A percentile compares a stretch with the other conserved stretches of the same genome.
These are phyloP conservation scores for Pichia membranifaciens DNA, from an alignment of 805 yeast genomes.

Conservation along the genomic window DNA sequence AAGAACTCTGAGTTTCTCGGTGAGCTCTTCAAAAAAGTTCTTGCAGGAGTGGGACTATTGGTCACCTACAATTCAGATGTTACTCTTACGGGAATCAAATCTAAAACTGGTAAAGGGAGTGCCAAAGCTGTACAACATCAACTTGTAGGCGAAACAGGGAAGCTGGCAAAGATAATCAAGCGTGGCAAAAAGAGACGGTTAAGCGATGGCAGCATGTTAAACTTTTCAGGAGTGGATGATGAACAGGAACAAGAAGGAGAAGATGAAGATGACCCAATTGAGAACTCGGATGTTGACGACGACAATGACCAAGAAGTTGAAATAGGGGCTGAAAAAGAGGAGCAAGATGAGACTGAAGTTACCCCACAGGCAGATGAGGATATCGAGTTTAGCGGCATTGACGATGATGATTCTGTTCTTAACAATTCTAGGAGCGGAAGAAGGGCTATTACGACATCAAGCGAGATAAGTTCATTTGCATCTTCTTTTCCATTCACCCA, in stretches of 20 bases:
- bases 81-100: neutral
- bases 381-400: neutral
- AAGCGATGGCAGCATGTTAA: neutral
- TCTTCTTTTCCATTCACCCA: conserved; percentile 13
- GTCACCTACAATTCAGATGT: neutral
- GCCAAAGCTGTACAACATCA: conserved; percentile 1
- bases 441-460: neutral
- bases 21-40: conserved; percentile 12
- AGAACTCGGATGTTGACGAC: conserved; percentile 11
- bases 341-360: no score
- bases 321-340: conserved; percentile 13
- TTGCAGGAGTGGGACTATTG: conserved; percentile 7
- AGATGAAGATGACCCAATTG: conserved; percentile 13
- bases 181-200: neutral
- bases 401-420: neutral
- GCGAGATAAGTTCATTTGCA: conserved; percentile 11
- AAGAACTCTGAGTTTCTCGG: conserved; percentile 24
- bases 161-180: neutral
- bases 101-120: neutral
- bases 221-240: neutral
- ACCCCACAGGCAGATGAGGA: neutral
- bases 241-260: conserved; percentile 10
- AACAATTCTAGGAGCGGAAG: neutral
- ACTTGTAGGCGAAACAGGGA: conserved; percentile 8
- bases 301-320: conserved; percentile 5